Conservation (phyloP, 805 yeast genomes). For the Ascoidea asiatica region DNA sequence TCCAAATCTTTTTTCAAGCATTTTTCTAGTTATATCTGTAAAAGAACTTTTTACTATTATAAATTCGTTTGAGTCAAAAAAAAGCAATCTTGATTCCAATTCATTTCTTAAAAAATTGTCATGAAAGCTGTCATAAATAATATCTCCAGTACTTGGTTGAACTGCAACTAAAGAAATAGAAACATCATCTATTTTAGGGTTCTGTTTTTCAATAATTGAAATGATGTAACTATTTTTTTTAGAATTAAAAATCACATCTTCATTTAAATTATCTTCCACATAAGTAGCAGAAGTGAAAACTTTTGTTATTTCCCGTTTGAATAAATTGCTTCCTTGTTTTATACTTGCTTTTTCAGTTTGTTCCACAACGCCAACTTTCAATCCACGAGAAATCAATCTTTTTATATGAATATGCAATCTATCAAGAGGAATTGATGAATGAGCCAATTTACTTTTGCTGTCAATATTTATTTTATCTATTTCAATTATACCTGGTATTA, state of each 20-base stretch:
- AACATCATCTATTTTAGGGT: slow-evolving; percentile 4
- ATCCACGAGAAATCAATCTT: slow-evolving; percentile 55
- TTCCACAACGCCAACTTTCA: slow-evolving; percentile 76
- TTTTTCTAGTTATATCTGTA: slow-evolving; percentile 19
- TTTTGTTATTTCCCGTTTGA: slow-evolving; percentile 54
- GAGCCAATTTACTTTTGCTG: slow-evolving; percentile 51
- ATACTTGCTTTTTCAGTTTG: slow-evolving; percentile 75
- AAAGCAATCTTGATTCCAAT: slow-evolving; percentile 60
- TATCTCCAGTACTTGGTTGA: slow-evolving; percentile 64
- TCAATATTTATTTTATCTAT: slow-evolving; percentile 28
- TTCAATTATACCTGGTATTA: slow-evolving; percentile 54
- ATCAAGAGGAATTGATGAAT: slow-evolving; percentile 74
- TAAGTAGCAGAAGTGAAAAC: slow-evolving; percentile 79
- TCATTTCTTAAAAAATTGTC: slow-evolving; percentile 47
- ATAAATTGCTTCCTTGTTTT: slow-evolving; percentile 43
- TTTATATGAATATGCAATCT: slow-evolving; percentile 66
- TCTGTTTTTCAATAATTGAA: slow-evolving; percentile 25
- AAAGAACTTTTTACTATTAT: slow-evolving; percentile 28
- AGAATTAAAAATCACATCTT: slow-evolving; percentile 12
- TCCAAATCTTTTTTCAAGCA: slow-evolving; percentile 1
- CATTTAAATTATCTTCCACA: slow-evolving; percentile 34
- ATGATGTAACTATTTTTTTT: slow-evolving; percentile 31
- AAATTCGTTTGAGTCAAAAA: slow-evolving; percentile 69
- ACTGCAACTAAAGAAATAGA: slow-evolving; percentile 41
- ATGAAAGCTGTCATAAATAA: slow-evolving; percentile 54